Evolutionary conservation across 108 stramenopile species (phyloP).

Genomic region (Cyclotella distinguenda): DNA sequence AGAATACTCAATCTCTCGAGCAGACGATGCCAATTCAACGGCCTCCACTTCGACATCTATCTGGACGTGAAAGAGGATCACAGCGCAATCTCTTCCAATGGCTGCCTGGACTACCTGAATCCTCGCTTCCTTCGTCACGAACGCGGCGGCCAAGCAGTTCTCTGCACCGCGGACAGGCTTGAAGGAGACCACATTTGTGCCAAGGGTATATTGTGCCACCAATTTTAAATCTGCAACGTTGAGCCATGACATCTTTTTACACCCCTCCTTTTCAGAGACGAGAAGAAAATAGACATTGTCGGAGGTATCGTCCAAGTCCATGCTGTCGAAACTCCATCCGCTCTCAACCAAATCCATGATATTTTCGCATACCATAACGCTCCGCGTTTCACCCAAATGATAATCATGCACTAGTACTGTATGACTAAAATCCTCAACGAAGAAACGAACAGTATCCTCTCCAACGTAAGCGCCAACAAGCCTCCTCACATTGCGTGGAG

Average conservation of each 20-base stretch:
- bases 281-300: conserved; percentile 28
- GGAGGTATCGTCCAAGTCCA: conserved; percentile 13
- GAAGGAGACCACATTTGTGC: background rate
- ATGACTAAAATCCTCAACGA: conserved; percentile 21
- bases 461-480: conserved; percentile 23
- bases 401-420: conserved; percentile 49
- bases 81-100: conserved; percentile 10
- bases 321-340: conserved; percentile 1
- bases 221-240: conserved; percentile 23
- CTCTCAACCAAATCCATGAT: conserved; percentile 1
- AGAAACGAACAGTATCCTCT: conserved; percentile 44
- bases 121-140: conserved; percentile 21
- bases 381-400: conserved; percentile 21
- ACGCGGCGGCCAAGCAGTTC: conserved; percentile 21
- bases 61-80: conserved; percentile 24
- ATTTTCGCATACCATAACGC: conserved; percentile 32
- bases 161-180: conserved; percentile 14
- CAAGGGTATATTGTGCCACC: conserved; percentile 1
- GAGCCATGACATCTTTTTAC: conserved; percentile 21
- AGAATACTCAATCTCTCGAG: conserved; percentile 4
- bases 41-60: background rate
- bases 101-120: conserved; percentile 23
- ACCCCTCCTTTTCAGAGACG: background rate
- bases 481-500: background rate
- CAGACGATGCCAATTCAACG: background rate